Conservation (phyloP, 1,284 basidiomycete genomes). For the Melampsora americana region DNA sequence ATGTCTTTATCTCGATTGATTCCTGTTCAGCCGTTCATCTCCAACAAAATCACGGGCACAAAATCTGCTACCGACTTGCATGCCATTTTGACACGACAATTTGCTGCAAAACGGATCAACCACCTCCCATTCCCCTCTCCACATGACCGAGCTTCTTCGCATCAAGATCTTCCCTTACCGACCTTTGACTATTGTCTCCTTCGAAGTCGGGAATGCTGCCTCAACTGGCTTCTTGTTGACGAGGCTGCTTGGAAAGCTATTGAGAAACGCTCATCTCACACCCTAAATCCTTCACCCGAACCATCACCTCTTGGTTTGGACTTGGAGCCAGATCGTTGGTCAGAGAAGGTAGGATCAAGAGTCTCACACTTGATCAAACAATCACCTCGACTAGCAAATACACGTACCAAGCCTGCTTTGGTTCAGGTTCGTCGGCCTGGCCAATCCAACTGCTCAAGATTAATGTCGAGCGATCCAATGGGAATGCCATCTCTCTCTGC, state of each 20-base stretch:
- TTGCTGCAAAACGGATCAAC: conserved; percentile 17
- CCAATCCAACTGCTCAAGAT: no score
- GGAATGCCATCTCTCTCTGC: background rate
- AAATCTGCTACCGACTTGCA: conserved; percentile 23
- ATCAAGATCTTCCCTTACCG: conserved; percentile 8
- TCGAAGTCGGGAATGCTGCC: conserved; percentile 13
- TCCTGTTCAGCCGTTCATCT: conserved; percentile 39
- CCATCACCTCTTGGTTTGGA: background rate
- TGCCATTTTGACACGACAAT: conserved; percentile 38
- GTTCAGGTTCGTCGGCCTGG: no score
- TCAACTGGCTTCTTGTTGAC: conserved; percentile 39
- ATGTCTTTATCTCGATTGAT: conserved; percentile 32
- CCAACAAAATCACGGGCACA: background rate
- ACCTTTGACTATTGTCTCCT: conserved; percentile 20
- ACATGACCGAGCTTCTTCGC: background rate
- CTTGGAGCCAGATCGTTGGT: conserved; percentile 3
- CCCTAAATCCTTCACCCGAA: no score
- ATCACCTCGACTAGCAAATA: no score
- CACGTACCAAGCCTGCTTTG: no score
- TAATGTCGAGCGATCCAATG: background rate
- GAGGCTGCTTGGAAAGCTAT: conserved; percentile 9
- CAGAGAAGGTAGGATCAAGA: conserved; percentile 10
- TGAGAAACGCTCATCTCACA: background rate
- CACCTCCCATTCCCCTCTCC: conserved; percentile 32
- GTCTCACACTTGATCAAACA: background rate